Percentiles rank a stretch among this genome's conserved stretches.
Evolutionary conservation across 2,329 filamentous ascomycete genomes (phyloP).

Genomic region (Penicillium sp.): DNA sequence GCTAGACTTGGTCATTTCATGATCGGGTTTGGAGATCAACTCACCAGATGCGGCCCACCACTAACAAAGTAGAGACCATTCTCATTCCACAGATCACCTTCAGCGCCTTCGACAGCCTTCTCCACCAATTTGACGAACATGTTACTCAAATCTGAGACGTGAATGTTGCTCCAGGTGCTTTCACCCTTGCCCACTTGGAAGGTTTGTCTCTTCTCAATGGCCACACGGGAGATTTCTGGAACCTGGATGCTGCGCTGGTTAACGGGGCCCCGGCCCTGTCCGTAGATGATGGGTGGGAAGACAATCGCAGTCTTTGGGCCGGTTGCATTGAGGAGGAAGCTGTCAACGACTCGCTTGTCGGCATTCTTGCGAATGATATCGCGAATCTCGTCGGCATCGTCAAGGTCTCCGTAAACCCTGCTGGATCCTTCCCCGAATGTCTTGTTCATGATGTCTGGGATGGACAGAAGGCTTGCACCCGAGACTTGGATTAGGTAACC

Average conservation of each 20-base stretch:
- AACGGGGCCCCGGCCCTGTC: constrained; percentile 51
- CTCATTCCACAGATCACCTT: constrained; percentile 16
- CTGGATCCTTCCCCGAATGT: constrained; percentile 35
- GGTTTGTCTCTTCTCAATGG: constrained; percentile 51
- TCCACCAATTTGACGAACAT: constrained; percentile 56
- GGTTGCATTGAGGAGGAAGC: constrained; percentile 57
- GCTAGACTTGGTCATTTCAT: too few species aligned
- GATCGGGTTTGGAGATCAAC: not conserved
- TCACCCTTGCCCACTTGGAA: constrained; percentile 58
- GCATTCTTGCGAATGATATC: constrained; percentile 36
- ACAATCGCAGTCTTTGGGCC: constrained; percentile 60
- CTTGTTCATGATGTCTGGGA: constrained; percentile 35
- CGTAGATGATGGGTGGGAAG: constrained; percentile 65
- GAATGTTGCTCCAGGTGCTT: constrained; percentile 61
- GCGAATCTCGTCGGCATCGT: constrained; percentile 33
- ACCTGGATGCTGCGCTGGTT: constrained; percentile 57
- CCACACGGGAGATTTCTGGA: constrained; percentile 45
- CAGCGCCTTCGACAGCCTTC: constrained; percentile 37
- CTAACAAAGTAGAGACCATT: constrained; percentile 20
- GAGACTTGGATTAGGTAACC: constrained; percentile 43
- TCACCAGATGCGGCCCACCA: constrained; percentile 25
- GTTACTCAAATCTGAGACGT: constrained; percentile 59
- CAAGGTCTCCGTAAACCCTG: constrained; percentile 40
- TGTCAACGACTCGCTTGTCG: constrained; percentile 67
- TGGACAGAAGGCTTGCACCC: constrained; percentile 41